Percentiles rank a stretch among this genome's conserved stretches.
phyloP scores from a whole-genome alignment of 306 rosid species.

The Quercus robur region DNA sequence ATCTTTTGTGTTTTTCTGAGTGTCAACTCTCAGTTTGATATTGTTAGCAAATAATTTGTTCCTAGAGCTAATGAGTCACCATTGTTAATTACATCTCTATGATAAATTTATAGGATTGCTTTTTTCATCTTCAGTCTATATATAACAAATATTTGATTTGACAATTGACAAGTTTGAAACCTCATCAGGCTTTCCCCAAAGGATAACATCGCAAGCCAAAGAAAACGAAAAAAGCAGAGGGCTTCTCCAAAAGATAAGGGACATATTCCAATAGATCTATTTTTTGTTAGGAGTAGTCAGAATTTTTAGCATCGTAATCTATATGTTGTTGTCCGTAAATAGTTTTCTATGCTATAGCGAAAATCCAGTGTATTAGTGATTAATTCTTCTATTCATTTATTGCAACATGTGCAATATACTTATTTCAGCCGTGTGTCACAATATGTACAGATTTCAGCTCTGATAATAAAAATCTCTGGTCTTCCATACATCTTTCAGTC shows the following conservation, averaged over 20 bases:
- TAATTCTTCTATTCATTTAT: slow-evolving; percentile 1
- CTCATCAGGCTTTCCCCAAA: slow-evolving; percentile 17
- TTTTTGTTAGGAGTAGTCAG: slow-evolving; percentile 58
- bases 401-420: slow-evolving; percentile 12
- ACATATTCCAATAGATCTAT: slow-evolving; percentile 62
- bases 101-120: neutral
- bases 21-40: too few relatives aligned
- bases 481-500: too few relatives aligned
- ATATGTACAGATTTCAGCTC: neutral
- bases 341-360: slow-evolving; percentile 20
- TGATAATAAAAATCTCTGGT: slow-evolving; percentile 3
- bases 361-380: neutral
- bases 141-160: neutral
- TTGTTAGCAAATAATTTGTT: too few relatives aligned
- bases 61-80: too few relatives aligned
- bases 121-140: neutral
- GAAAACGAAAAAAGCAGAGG: slow-evolving; percentile 66
- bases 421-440: slow-evolving; percentile 4
- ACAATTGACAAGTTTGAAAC: neutral
- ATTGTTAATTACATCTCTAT: neutral
- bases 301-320: slow-evolving; percentile 15
- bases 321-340: slow-evolving; percentile 3
- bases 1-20: too few relatives aligned
- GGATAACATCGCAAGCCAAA: slow-evolving; percentile 29
- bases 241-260: slow-evolving; percentile 50